A percentile compares a stretch with the other conserved stretches of the same genome.
These are phyloP conservation scores for Pichia sp. DNA, from an alignment of 1,139 yeast species.

Conservation along the genomic window DNA sequence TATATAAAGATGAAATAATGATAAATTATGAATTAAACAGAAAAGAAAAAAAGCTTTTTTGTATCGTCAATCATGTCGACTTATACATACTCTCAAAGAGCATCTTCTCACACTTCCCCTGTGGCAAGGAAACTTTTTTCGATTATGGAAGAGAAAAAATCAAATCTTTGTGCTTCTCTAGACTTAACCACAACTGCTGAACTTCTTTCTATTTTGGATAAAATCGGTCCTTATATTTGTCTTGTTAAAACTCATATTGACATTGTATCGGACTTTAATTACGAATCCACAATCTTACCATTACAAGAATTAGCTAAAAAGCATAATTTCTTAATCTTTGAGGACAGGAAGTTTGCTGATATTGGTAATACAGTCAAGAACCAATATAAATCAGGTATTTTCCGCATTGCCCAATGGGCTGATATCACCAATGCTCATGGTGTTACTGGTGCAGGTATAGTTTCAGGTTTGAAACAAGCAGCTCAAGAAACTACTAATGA, in stretches of 20 bases:
- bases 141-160: conserved; percentile 72
- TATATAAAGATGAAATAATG: too few relatives aligned
- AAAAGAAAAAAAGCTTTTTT: too few relatives aligned
- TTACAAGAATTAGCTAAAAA: conserved; percentile 62
- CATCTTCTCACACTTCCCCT: conserved; percentile 63
- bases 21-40: too few relatives aligned
- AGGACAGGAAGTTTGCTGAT: conserved; percentile 97
- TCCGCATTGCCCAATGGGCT: conserved; percentile 86
- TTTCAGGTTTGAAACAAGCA: conserved; percentile 79
- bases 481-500: conserved; percentile 54
- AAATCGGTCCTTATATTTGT: conserved; percentile 86
- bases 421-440: conserved; percentile 98
- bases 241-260: conserved; percentile 93
- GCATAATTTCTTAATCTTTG: conserved; percentile 83
- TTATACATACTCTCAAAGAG: conserved; percentile 56
- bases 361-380: conserved; percentile 97
- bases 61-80: not conserved
- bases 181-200: conserved; percentile 80
- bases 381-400: conserved; percentile 88
- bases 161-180: conserved; percentile 93
- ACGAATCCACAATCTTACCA: conserved; percentile 72
- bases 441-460: conserved; percentile 92
- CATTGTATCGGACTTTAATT: conserved; percentile 79
- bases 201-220: conserved; percentile 63
- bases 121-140: conserved; percentile 70